A percentile compares a stretch with the other conserved stretches of the same genome.
Evolutionary conservation across 2,329 filamentous ascomycete species (phyloP).

Genomic region (Aspergillus persii): DNA sequence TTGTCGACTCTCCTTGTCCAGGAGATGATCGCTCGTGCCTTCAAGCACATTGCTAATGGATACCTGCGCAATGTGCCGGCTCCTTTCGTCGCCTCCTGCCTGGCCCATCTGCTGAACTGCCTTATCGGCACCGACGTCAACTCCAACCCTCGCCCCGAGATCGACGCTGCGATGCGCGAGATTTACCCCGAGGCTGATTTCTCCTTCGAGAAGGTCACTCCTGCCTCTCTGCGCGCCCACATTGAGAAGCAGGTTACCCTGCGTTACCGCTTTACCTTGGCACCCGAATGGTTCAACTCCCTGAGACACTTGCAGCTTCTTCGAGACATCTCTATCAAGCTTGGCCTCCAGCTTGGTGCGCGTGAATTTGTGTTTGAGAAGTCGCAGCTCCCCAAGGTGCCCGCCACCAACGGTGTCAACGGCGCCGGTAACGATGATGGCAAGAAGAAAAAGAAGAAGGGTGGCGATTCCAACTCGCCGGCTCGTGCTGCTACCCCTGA

Average conservation of each 20-base stretch:
- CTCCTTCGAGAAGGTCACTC: conserved; percentile 74
- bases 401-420: conserved; percentile 39
- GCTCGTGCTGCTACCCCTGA: conserved; percentile 42
- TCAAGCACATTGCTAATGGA: conserved; percentile 84
- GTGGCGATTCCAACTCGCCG: conserved; percentile 49
- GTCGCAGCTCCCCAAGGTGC: conserved; percentile 36
- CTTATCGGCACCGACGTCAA: conserved; percentile 77
- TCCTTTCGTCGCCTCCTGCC: conserved; percentile 73
- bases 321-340: conserved; percentile 82
- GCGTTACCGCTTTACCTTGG: conserved; percentile 75
- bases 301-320: conserved; percentile 79
- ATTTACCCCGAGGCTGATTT: conserved; percentile 82
- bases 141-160: conserved; percentile 70
- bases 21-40: conserved; percentile 92
- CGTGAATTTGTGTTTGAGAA: conserved; percentile 71
- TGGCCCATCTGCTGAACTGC: conserved; percentile 90
- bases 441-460: conserved; percentile 61
- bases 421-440: conserved; percentile 37
- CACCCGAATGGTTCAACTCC: conserved; percentile 63
- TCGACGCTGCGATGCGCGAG: conserved; percentile 69
- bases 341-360: conserved; percentile 82
- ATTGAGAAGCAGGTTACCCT: conserved; percentile 69
- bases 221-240: conserved; percentile 65
- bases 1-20: conserved; percentile 75
- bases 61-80: conserved; percentile 78